phyloP scores from a whole-genome alignment of 1,284 basidiomycete genomes.

The Heimioporus punctisporus region DNA sequence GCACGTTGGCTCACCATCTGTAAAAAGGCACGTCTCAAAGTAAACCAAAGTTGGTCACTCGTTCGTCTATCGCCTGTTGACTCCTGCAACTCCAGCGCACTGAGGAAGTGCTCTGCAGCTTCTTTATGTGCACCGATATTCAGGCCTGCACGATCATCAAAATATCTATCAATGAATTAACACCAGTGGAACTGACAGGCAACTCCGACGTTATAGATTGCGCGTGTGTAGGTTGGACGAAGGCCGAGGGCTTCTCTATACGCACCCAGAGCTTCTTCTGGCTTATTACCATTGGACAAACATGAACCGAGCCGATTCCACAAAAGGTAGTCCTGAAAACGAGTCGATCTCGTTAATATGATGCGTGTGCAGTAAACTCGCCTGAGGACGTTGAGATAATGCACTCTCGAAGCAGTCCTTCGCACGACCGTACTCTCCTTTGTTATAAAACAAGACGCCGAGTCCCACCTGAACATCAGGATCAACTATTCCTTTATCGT shows the following conservation, averaged over 20 bases:
- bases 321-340: conserved; percentile 81
- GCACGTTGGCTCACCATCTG: conserved; percentile 64
- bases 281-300: conserved; percentile 93
- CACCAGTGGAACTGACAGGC: conserved; percentile 67
- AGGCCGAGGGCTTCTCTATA: conserved; percentile 94
- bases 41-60: conserved; percentile 90
- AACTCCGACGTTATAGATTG: conserved; percentile 98
- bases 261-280: conserved; percentile 95
- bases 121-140: conserved; percentile 97
- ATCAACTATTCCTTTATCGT: conserved; percentile 74
- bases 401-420: conserved; percentile 94
- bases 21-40: conserved; percentile 84
- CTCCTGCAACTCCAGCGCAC: conserved; percentile 86
- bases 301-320: conserved; percentile 99
- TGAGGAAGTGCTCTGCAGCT: conserved; percentile 96
- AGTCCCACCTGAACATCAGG: conserved; percentile 95
- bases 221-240: conserved; percentile 95
- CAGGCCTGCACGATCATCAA: conserved; percentile 56
- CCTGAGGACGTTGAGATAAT: conserved; percentile 74
- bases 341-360: conserved; percentile 6
- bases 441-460: conserved; percentile 93
- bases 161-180: not conserved
- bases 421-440: conserved; percentile 77
- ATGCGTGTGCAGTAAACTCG: conserved; percentile 31
- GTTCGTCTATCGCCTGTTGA: conserved; percentile 61